Evolutionary conservation across 2,329 filamentous ascomycete genomes (phyloP).

Genomic region (Colletotrichum sp.): DNA sequence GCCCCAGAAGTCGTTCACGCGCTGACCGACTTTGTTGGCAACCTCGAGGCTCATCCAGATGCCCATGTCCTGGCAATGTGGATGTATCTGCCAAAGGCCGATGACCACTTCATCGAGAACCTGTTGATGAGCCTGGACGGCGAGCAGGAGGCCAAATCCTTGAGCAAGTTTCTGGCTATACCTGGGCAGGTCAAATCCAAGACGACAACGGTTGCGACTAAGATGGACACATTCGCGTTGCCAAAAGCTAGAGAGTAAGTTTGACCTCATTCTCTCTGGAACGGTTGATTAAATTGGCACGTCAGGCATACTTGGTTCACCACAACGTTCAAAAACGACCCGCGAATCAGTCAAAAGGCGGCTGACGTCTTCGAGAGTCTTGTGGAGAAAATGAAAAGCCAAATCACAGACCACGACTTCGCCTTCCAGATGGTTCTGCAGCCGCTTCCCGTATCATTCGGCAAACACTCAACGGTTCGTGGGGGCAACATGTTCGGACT

Average conservation of each 20-base stretch:
- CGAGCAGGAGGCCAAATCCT: not conserved
- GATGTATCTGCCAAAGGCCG: not conserved
- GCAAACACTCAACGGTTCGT: not conserved
- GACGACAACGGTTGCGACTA: not conserved
- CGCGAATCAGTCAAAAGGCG: slow-evolving; percentile 14
- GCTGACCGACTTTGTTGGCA: not conserved
- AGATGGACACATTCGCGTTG: not conserved
- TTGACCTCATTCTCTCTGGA: not conserved
- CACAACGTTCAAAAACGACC: slow-evolving; percentile 22
- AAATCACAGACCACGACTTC: not conserved
- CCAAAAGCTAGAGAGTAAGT: not conserved
- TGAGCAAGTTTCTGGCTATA: not conserved
- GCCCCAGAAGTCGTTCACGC: not conserved
- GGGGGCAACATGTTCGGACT: slow-evolving; percentile 12
- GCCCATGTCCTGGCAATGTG: not conserved
- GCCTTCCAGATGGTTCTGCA: not conserved
- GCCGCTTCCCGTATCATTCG: not conserved
- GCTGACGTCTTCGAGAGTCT: slow-evolving; percentile 14
- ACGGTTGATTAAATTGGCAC: not conserved
- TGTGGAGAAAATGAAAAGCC: not conserved
- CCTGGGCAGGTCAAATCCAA: not conserved
- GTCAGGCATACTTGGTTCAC: not conserved
- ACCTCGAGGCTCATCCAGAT: not conserved
- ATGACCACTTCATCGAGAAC: not conserved
- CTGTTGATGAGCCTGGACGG: not conserved